These are phyloP conservation scores for Aspergillus neotritici DNA, from an alignment of 2,329 filamentous ascomycete genomes.

Conservation along the genomic window DNA sequence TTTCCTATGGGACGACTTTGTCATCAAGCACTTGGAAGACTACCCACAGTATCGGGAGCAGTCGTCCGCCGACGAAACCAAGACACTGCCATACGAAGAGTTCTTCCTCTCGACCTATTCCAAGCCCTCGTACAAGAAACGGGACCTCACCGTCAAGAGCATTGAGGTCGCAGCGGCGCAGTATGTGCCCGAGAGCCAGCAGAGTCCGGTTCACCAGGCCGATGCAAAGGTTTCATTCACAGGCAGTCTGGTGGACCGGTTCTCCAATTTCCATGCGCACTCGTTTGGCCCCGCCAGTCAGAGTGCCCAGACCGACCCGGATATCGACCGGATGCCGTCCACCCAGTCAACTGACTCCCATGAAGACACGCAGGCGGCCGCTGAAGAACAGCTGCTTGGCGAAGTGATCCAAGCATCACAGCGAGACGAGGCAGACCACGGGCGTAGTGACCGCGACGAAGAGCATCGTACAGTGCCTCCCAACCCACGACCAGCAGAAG, in stretches of 20 bases:
- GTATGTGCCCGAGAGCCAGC: slow-evolving; percentile 4
- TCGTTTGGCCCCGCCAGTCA: slow-evolving; percentile 14
- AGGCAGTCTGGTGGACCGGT: slow-evolving; percentile 19
- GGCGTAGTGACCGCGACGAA: no score
- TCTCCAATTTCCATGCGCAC: slow-evolving; percentile 20
- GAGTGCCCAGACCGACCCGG: slow-evolving; percentile 7
- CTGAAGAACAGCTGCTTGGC: neutral
- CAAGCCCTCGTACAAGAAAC: slow-evolving; percentile 31
- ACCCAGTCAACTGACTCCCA: slow-evolving; percentile 3
- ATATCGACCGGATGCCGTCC: slow-evolving; percentile 10
- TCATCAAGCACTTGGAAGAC: slow-evolving; percentile 35
- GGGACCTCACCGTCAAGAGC: slow-evolving; percentile 29
- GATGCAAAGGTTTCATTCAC: slow-evolving; percentile 20
- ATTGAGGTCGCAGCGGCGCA: slow-evolving; percentile 28
- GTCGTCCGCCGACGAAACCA: slow-evolving; percentile 19
- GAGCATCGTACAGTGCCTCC: no score
- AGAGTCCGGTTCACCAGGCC: neutral
- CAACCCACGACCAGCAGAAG: no score
- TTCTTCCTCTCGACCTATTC: slow-evolving; percentile 34
- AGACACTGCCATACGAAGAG: slow-evolving; percentile 31
- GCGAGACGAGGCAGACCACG: neutral
- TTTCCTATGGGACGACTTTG: slow-evolving; percentile 44
- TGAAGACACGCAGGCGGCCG: neutral
- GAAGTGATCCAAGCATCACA: neutral
- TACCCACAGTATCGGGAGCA: slow-evolving; percentile 33